Base-by-base conservation (phyloP, 2,329 filamentous ascomycete genomes). In the Dendryphion nanum region DNA sequence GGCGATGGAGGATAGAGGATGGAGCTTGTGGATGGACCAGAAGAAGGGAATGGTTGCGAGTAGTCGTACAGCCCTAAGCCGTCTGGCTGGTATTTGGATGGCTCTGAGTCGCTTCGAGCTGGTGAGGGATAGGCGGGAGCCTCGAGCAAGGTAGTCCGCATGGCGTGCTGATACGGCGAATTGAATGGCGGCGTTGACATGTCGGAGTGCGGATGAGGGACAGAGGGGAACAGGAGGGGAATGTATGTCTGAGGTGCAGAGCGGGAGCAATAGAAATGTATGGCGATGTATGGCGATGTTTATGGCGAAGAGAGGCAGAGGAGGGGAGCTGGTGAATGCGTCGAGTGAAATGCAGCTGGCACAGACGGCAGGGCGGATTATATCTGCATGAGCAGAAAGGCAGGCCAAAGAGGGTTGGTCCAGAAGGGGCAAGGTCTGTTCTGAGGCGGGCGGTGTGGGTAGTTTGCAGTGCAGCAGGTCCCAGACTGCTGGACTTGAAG, bases 101-200 rank as follows among this genome's bases (percentile, higher is more conserved):
- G 31, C 32, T 53, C 59, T 18, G 44, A 42, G 19, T 64, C 57
- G 32, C 58, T 57, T 35, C 52, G 55, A 29, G 48, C 53, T 37
- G 64, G 61, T 17, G 62, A 66, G 26, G 62, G 59, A 43, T 66
- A 67, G 23, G 55, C 51, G 15, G 56, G 45, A 4, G 59, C 52
- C 21, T 64, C 57, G 28, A 64, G 36, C 14, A 57, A 44, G 15
- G 41, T 38, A 13, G 48, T 33, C 36, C 47, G 53, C 33, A 59
- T 48, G 23, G 49, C 43, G 42, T 59, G 56, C 35, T 64, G 60
- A 40, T 62, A 63, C 26, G 59, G 61, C 24, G 62, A 63, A 35
- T 63, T 61, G 50, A 61, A 60, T 23, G 59, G 55, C 44, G 64
- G 56, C 31, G 56, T 60, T 20, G 53, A 51, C 24, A 63, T 61